phyloP scores from a whole-genome alignment of 2,329 filamentous ascomycete species.

The Cercospora berteroae region DNA sequence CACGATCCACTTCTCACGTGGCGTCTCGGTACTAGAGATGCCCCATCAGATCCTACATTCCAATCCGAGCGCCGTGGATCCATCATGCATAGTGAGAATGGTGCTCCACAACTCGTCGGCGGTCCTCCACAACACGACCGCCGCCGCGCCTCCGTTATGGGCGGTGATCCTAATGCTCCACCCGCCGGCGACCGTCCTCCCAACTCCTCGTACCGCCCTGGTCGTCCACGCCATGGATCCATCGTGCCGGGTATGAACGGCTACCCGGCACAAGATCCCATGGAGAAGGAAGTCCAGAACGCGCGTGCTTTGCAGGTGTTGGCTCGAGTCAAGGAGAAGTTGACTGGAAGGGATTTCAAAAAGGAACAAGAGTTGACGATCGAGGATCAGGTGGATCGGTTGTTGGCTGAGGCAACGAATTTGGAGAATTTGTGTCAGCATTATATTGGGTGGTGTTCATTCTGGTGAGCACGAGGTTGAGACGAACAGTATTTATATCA shows the following conservation, averaged over 20 bases:
- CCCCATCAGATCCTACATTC: conserved; percentile 59
- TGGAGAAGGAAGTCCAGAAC: conserved; percentile 76
- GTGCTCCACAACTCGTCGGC: conserved; percentile 12
- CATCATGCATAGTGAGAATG: conserved; percentile 52
- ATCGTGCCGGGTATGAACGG: conserved; percentile 36
- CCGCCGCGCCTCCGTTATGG: conserved; percentile 36
- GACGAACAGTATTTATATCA: neutral
- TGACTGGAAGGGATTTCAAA: conserved; percentile 92
- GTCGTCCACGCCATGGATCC: conserved; percentile 17
- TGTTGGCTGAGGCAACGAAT: conserved; percentile 93
- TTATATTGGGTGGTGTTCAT: conserved; percentile 98
- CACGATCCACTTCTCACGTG: conserved; percentile 98
- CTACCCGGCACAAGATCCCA: conserved; percentile 34
- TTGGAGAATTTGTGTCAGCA: conserved; percentile 97
- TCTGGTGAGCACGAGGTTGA: conserved; percentile 63
- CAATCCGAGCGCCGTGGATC: conserved; percentile 60
- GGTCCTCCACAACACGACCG: conserved; percentile 20
- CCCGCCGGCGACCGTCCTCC: conserved; percentile 35
- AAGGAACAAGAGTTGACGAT: conserved; percentile 79
- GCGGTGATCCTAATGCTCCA: conserved; percentile 32
- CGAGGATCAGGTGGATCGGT: conserved; percentile 85
- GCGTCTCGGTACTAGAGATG: conserved; percentile 70
- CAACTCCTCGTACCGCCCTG: conserved; percentile 20
- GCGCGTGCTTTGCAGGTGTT: conserved; percentile 89
- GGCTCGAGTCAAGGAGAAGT: conserved; percentile 87